Conservation (phyloP, 2,329 filamentous ascomycete genomes). For the Phoma herbarum region DNA sequence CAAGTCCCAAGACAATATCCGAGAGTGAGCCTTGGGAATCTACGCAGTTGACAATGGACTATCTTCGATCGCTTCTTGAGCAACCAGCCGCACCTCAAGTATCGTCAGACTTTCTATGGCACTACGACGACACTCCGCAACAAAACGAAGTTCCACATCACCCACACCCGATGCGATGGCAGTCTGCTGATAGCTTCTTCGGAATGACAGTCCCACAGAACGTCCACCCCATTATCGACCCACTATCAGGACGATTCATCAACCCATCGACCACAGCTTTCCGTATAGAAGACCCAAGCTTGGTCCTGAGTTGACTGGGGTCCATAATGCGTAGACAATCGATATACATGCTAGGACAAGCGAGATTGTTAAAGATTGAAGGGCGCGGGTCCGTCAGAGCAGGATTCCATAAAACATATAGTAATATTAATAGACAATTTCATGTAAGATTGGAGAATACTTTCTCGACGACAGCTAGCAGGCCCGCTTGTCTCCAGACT, state of each 20-base stretch:
- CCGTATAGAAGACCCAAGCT: not conserved
- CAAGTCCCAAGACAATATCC: not conserved
- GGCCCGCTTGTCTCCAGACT: not conserved
- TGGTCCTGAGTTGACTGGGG: not conserved
- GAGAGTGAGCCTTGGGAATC: not conserved
- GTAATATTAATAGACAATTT: not conserved
- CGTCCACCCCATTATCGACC: not conserved
- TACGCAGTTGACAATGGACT: not conserved
- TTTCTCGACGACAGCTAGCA: not conserved
- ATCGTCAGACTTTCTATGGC: not conserved
- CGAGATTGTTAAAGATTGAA: not conserved
- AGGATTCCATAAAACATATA: not conserved
- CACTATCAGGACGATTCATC: slow-evolving; percentile 2
- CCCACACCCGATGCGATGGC: not conserved
- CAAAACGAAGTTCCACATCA: not conserved
- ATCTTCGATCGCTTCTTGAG: not conserved
- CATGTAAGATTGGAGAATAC: not conserved
- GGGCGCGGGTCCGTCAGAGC: not conserved
- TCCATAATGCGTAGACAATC: not conserved
- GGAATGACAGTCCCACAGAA: not conserved
- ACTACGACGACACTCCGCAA: not conserved
- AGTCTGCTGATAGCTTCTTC: not conserved
- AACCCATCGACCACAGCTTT: not conserved
- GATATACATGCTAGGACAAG: not conserved
- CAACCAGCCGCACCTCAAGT: not conserved